Conservation (phyloP, 495 filamentous ascomycete genomes). For the Oidiodendron maius region DNA sequence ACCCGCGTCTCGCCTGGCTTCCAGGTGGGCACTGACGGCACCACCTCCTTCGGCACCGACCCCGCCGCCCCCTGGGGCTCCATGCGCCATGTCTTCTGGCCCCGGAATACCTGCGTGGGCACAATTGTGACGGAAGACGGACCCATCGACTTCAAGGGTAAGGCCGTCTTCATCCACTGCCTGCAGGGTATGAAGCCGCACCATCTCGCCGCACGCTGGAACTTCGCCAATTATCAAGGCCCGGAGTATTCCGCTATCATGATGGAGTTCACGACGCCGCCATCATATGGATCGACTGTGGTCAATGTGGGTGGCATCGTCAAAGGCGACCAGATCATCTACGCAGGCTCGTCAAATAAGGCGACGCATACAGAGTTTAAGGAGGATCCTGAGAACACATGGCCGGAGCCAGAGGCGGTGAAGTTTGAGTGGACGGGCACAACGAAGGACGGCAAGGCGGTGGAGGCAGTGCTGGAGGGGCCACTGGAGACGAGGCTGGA, state of each 20-base stretch:
- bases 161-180: slow-evolving; percentile 69
- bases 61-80: slow-evolving; percentile 79
- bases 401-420: slow-evolving; percentile 76
- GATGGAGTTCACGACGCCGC: slow-evolving; percentile 97
- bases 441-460: slow-evolving; percentile 66
- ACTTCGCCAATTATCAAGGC: slow-evolving; percentile 86
- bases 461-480: slow-evolving; percentile 64
- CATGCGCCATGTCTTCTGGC: slow-evolving; percentile 92
- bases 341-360: slow-evolving; percentile 55
- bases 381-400: slow-evolving; percentile 71
- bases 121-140: slow-evolving; percentile 78
- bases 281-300: slow-evolving; percentile 83
- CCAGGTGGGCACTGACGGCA: slow-evolving; percentile 80
- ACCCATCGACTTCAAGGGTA: slow-evolving; percentile 74
- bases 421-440: slow-evolving; percentile 76
- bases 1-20: slow-evolving; percentile 75
- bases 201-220: slow-evolving; percentile 91
- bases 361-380: slow-evolving; percentile 62
- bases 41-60: slow-evolving; percentile 79
- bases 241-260: slow-evolving; percentile 79
- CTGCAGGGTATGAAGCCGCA: slow-evolving; percentile 99
- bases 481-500: slow-evolving; percentile 66
- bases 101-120: slow-evolving; percentile 73
- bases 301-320: slow-evolving; percentile 80
- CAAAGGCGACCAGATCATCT: slow-evolving; percentile 74